phyloP scores from a whole-genome alignment of 2,329 filamentous ascomycete species.

The Neonectria magnoliae region DNA sequence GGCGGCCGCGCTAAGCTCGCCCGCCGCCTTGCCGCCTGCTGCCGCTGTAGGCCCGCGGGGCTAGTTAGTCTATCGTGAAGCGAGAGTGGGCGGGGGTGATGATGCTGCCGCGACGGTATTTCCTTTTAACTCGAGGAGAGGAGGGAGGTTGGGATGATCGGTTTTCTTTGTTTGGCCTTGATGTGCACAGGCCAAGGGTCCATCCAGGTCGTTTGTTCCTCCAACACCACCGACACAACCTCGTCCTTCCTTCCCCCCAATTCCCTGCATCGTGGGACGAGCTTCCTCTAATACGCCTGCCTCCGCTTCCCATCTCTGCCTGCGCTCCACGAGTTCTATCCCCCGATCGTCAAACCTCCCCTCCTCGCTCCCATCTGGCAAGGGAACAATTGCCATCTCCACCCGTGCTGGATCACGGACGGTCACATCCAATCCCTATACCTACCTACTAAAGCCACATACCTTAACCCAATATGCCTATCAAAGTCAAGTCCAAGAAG shows the following conservation, averaged over 20 bases:
- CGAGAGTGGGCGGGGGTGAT: background rate
- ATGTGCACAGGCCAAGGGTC: constrained; percentile 19
- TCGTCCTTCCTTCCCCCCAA: constrained; percentile 2
- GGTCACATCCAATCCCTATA: background rate
- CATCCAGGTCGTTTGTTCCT: constrained; percentile 4
- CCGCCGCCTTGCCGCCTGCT: background rate
- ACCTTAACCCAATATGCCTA: constrained; percentile 45
- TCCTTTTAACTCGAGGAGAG: background rate
- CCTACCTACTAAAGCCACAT: no score
- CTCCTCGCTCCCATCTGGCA: background rate
- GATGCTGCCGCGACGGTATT: background rate
- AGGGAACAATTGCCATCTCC: background rate
- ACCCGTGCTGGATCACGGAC: background rate
- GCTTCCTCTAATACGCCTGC: background rate
- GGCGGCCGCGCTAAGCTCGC: constrained; percentile 10
- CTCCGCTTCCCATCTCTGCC: background rate
- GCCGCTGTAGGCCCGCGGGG: background rate
- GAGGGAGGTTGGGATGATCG: background rate
- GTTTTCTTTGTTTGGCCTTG: background rate
- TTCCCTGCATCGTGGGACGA: constrained; percentile 3
- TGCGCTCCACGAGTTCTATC: no score
- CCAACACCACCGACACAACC: background rate
- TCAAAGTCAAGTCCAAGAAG: constrained; percentile 49
- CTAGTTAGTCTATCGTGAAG: background rate
- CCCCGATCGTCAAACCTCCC: background rate